Evolutionary conservation across 768 basidiomycete species (phyloP).

Genomic region (Phaeotremella fagi): DNA sequence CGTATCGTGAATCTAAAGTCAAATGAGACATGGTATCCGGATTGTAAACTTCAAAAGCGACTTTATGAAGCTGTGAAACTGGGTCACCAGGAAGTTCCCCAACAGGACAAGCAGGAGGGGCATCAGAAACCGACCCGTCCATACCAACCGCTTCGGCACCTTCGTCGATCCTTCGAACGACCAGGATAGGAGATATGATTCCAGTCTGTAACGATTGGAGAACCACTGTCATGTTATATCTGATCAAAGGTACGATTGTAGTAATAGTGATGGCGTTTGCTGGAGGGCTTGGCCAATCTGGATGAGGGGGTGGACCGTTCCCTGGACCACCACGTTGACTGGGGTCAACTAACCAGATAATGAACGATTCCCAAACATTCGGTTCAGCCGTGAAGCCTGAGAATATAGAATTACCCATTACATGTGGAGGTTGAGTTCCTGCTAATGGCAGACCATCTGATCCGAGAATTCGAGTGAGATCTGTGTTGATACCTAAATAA

Average conservation of each 20-base stretch:
- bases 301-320: conserved; percentile 73
- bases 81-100: conserved; percentile 90
- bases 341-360: conserved; percentile 96
- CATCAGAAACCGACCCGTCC: conserved; percentile 66
- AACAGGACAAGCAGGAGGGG: conserved; percentile 51
- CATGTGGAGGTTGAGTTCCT: conserved; percentile 64
- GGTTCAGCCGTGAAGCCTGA: conserved; percentile 34
- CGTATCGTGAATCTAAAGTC: conserved; percentile 13
- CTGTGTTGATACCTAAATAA: conserved; percentile 91
- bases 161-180: conserved; percentile 90
- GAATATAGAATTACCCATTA: conserved; percentile 70
- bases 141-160: conserved; percentile 86
- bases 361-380: conserved; percentile 57
- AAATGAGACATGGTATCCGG: conserved; percentile 9
- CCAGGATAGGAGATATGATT: conserved; percentile 84
- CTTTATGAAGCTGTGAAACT: conserved; percentile 92
- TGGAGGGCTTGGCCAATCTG: conserved; percentile 87
- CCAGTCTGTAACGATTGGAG: conserved; percentile 91
- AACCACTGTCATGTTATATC: conserved; percentile 95
- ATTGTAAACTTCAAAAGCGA: conserved; percentile 50
- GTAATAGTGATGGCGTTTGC: conserved; percentile 73
- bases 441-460: conserved; percentile 84
- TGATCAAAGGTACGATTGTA: conserved; percentile 80
- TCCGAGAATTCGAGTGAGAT: conserved; percentile 83
- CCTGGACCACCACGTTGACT: conserved; percentile 69